Evolutionary conservation across 345 rosid genomes (phyloP).

Genomic region (Eucalyptus virginea): DNA sequence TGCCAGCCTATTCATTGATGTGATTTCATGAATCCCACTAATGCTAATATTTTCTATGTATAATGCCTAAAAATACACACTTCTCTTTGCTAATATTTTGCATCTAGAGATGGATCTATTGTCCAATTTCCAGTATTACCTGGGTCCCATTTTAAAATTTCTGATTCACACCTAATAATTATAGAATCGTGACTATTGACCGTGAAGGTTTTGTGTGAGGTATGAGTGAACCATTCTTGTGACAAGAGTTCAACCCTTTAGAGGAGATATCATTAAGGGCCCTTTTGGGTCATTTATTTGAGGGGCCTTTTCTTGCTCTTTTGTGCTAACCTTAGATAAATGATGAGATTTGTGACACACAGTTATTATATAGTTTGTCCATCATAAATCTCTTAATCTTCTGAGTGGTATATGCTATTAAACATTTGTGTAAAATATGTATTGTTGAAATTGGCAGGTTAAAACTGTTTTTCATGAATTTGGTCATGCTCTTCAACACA

Average conservation of each 20-base stretch:
- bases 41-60: background rate
- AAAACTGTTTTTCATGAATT: conserved; percentile 95
- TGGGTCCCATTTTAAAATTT: background rate
- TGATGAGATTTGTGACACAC: background rate
- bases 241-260: background rate
- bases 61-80: background rate
- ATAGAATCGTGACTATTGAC: background rate
- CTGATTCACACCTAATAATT: background rate
- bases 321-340: background rate
- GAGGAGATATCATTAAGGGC: background rate
- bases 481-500: conserved; percentile 95
- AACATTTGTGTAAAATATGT: background rate
- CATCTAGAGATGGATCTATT: background rate
- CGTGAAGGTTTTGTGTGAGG: background rate
- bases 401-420: background rate
- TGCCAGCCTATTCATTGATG: background rate
- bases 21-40: background rate
- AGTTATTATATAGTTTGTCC: background rate
- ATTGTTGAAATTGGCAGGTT: conserved; percentile 32
- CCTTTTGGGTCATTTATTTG: no score
- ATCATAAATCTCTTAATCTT: background rate
- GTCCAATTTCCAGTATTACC: background rate
- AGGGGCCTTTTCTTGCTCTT: no score
- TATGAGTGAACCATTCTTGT: background rate
- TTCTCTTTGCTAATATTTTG: background rate